Evolutionary conservation across 177 flowering plant genomes (phyloP).

Genomic region (Vitis hybrid): DNA sequence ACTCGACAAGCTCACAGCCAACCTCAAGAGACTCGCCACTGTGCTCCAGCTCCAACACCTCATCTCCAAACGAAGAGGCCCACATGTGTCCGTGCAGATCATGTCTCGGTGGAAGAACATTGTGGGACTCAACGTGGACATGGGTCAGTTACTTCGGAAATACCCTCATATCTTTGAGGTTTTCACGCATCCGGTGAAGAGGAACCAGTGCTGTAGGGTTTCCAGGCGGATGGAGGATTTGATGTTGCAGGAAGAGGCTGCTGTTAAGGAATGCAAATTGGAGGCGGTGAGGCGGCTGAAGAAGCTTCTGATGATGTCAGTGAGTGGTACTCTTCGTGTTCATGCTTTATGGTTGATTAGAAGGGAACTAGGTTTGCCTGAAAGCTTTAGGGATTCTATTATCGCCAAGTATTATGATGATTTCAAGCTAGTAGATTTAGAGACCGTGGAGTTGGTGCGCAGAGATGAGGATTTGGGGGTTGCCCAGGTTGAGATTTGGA

Average conservation of each 20-base stretch:
- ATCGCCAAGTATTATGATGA: constrained; percentile 48
- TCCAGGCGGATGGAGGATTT: constrained; percentile 42
- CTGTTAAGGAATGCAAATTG: constrained; percentile 36
- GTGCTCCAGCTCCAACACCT: constrained; percentile 45
- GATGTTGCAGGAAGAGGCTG: constrained; percentile 50
- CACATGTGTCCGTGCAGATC: constrained; percentile 62
- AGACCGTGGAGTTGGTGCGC: constrained; percentile 56
- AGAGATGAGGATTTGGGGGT: constrained; percentile 47
- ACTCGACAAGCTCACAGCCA: constrained; percentile 45
- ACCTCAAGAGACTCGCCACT: constrained; percentile 34
- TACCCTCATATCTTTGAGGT: constrained; percentile 81
- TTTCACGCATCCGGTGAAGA: constrained; percentile 58
- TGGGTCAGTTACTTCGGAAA: constrained; percentile 52
- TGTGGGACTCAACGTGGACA: constrained; percentile 54
- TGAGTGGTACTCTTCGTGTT: constrained; percentile 51
- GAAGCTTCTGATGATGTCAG: constrained; percentile 78
- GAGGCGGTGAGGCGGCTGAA: constrained; percentile 48
- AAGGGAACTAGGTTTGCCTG: constrained; percentile 74
- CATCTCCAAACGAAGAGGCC: constrained; percentile 52
- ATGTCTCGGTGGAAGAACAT: constrained; percentile 69
- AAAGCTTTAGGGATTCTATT: constrained; percentile 66
- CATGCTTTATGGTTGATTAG: constrained; percentile 75
- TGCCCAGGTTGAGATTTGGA: constrained; percentile 81
- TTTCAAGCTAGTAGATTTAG: constrained; percentile 62
- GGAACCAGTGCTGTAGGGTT: constrained; percentile 63